Evolutionary conservation across 192 early-diverging fungal species (phyloP).

Genomic region (Entomortierella beljakovae): DNA sequence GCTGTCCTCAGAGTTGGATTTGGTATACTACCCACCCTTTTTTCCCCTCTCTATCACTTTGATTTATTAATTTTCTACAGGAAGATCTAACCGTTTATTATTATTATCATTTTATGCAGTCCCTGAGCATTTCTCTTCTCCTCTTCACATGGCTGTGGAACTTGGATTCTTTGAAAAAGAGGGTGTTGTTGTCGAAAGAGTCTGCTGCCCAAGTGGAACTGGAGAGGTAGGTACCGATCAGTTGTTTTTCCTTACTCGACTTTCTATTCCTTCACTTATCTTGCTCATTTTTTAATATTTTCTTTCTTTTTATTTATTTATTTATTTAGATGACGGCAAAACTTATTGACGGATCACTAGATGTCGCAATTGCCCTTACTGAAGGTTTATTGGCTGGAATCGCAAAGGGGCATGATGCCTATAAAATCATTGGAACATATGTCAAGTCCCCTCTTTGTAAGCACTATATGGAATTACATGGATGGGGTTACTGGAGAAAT

Average conservation of each 20-base stretch:
- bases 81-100: neutral
- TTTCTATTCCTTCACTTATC: too few relatives aligned
- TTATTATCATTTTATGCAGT: slow-evolving; percentile 48
- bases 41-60: neutral
- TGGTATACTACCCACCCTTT: slow-evolving; percentile 33
- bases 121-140: slow-evolving; percentile 84
- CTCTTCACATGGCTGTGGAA: slow-evolving; percentile 70
- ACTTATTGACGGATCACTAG: slow-evolving; percentile 73
- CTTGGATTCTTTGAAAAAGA: slow-evolving; percentile 64
- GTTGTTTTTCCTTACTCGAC: slow-evolving; percentile 11
- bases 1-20: slow-evolving; percentile 49
- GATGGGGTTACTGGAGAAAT: too few relatives aligned
- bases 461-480: too few relatives aligned
- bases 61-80: neutral
- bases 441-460: slow-evolving; percentile 79
- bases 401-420: slow-evolving; percentile 67
- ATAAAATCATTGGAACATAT: slow-evolving; percentile 85
- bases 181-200: slow-evolving; percentile 68
- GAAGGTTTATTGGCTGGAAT: slow-evolving; percentile 81
- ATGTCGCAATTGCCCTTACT: slow-evolving; percentile 89
- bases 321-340: slow-evolving; percentile 64
- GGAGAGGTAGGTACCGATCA: slow-evolving; percentile 48
- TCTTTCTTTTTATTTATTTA: neutral
- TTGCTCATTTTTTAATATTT: neutral
- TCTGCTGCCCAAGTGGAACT: slow-evolving; percentile 59